Base-by-base conservation (phyloP, 228 moss, liverwort and hornwort genomes). In the Sphagnum magellanicum region DNA sequence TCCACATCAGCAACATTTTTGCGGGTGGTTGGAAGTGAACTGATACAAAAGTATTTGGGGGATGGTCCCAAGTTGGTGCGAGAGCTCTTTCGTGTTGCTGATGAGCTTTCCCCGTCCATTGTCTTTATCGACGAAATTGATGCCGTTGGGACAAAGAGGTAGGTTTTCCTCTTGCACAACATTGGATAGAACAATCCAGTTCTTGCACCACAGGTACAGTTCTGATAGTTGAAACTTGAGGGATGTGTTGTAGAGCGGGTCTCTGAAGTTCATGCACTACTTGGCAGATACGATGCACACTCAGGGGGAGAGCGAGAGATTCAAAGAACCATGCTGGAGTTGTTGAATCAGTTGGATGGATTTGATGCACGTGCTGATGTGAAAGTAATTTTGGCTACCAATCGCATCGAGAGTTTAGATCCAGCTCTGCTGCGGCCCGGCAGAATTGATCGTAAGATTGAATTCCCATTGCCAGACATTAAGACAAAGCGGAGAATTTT, bases 101-200 rank as follows among this genome's bases (percentile, higher is more conserved):
- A 98, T 74, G 98, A 98, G 11, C 79, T 98, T 62, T 94, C 94
- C 50, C 98, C 98, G 47, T 87, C 94, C 63, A 98, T 98, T 74
- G 92, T 98, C 64, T 98, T 98, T 55, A 98, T 98, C 73, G 98
- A 98, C 70, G 98, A 98, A 72, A 93, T 93, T 78, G 93, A 93
- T 80, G 93, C 97, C 50, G 80, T 97, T 47, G 97, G 96, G 63
- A 96, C 96, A 6, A 96, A 87, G 62, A 87, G 87, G 87, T 87
- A 76, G 5, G 63, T 16, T 49, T n/a, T 48, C 6, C 65, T 64
- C 65, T 64, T 15, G 8, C 52, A 61, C 52, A 64, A n/a, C 52
- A 32, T 15, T 64, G 1, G 32, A 32, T 32, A 32, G 32, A 32
- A 32, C 32, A 32, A 32, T 32, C 32, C 32, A 1, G 1, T 32